Evolutionary conservation across 108 stramenopile species (phyloP), one percentile per base, ranked within the genome.

Genomic region (Nitzschia putrida): DNA sequence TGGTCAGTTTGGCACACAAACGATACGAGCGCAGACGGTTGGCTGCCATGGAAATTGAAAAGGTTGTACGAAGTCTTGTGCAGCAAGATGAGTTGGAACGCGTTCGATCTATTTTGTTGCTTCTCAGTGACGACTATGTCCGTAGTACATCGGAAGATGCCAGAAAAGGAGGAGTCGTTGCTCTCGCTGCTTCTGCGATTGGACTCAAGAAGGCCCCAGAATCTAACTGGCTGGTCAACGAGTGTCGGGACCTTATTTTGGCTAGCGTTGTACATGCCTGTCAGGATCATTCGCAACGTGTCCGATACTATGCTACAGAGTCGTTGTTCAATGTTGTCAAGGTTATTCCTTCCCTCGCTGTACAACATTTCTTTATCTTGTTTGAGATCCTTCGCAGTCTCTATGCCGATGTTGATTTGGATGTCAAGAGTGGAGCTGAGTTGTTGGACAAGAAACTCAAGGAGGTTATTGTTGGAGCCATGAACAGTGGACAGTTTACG

Each of bases 21-120:
- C 84, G 90, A 24, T 90, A 94, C 63, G 93, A 94, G 76, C 86
- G 93, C 45, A 75, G 93, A 13, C 76, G 90, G 49, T 76, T 94
- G 61, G 93, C 93, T 4, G 90, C 93, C 57, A 91, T 92, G 89
- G 93, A 94, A 69, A 94, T 94, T 76, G 89, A 92, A 83, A 92
- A 91, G 73, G 89, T 90, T n/a, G 86, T 92, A 10, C 78, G 90
- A 26, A 56, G 80, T 11, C 61, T 91, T 50, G 90, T 85, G 0
- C 73, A 83, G 45, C 83, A 84, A 69, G 68, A 88, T 11, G 89
- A 94, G 73, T 71, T 85, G 60, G 80, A 87, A 12, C 77, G 90
- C 4, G 84, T 94, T 0, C 74, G 90, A 13, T 87, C 90, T 40
- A 91, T 94, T 47, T 73, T 94, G 52, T 67, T 94, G 26, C 65